Evolutionary conservation across 306 rosid species (phyloP).

Genomic region (Vicia sativa): DNA sequence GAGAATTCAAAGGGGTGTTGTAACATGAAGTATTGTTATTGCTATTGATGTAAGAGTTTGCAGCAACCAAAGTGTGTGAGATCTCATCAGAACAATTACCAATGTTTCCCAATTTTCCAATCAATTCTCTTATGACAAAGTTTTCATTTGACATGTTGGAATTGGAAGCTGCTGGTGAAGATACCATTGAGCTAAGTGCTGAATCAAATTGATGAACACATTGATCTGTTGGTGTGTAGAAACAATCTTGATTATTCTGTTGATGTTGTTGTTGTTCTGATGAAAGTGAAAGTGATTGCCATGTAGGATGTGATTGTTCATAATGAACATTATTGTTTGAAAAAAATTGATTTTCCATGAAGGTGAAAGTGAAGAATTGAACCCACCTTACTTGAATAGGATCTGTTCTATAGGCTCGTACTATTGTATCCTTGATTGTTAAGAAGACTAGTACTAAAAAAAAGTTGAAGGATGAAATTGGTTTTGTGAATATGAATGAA

Average conservation of each 20-base stretch:
- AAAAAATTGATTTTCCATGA: conserved; percentile 60
- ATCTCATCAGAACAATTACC: conserved; percentile 52
- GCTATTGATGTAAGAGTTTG: conserved; percentile 42
- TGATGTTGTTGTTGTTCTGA: conserved; percentile 9
- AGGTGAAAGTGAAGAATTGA: not conserved
- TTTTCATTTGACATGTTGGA: conserved; percentile 60
- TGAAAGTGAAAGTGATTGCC: conserved; percentile 54
- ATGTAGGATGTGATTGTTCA: conserved; percentile 41
- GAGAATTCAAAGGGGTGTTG: conserved; percentile 67
- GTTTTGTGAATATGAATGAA: conserved; percentile 12
- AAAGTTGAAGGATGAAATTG: not conserved
- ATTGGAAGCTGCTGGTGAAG: conserved; percentile 79
- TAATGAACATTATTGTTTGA: conserved; percentile 58
- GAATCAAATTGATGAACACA: conserved; percentile 60
- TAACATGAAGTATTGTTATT: conserved; percentile 64
- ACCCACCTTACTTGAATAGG: too few relatives aligned
- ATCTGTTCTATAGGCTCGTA: too few relatives aligned
- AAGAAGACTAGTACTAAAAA: too few relatives aligned
- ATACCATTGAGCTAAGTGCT: conserved; percentile 70
- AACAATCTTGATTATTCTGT: conserved; percentile 51
- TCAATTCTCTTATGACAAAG: conserved; percentile 63
- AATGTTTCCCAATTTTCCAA: conserved; percentile 70
- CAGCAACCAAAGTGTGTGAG: conserved; percentile 26
- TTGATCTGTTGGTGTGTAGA: conserved; percentile 51
- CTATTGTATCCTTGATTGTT: too few relatives aligned